These are phyloP conservation scores for Tricholoma hemisulphureum DNA, from an alignment of 768 basidiomycete genomes.

Conservation along the genomic window DNA sequence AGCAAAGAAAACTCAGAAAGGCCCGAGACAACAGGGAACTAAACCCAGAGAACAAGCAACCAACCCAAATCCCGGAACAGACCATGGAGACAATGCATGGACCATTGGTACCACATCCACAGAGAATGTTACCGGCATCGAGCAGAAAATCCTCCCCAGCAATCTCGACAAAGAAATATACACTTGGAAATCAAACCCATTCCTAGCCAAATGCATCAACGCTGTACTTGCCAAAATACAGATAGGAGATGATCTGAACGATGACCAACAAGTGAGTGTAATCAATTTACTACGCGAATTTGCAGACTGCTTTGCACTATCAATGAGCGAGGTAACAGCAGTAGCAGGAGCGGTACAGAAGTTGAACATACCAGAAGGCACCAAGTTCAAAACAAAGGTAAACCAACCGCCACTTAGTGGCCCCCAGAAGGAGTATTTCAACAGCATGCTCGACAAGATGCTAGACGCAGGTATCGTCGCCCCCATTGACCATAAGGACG, in stretches of 20 bases:
- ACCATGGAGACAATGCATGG: slow-evolving; percentile 6
- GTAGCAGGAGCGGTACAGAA: no score
- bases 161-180: slow-evolving; percentile 11
- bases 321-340: no score
- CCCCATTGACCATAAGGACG: no score
- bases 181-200: slow-evolving; percentile 26
- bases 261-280: slow-evolving; percentile 24
- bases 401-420: no score
- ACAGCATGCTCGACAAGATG: slow-evolving; percentile 34
- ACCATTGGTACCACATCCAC: slow-evolving; percentile 7
- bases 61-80: slow-evolving; percentile 1
- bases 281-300: slow-evolving; percentile 21
- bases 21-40: slow-evolving; percentile 9
- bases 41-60: slow-evolving; percentile 4
- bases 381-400: no score
- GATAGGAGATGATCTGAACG: no score
- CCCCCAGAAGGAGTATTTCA: slow-evolving; percentile 30
- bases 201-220: slow-evolving; percentile 19
- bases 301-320: no score
- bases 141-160: neutral
- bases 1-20: neutral
- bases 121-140: neutral
- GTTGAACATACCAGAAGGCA: no score
- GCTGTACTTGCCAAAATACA: slow-evolving; percentile 19
- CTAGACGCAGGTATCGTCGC: no score